A percentile compares a stretch with the other conserved stretches of the same genome.
Conservation (phyloP, 2,329 filamentous ascomycete species). For the Scytalidium sp. region DNA sequence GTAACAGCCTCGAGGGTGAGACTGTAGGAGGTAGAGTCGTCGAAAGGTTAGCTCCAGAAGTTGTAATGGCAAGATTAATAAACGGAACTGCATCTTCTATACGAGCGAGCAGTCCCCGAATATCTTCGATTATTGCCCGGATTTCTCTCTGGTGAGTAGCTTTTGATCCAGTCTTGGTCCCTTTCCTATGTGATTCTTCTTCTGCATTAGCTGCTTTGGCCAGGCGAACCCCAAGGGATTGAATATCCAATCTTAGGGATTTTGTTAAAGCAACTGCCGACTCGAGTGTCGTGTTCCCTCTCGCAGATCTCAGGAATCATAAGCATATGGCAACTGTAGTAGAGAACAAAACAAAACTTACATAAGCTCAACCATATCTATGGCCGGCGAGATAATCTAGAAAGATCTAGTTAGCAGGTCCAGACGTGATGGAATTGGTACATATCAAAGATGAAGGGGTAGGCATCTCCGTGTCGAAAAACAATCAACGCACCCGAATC, state of each 20-base stretch:
- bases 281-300: conserved; percentile 78
- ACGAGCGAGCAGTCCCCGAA: conserved; percentile 68
- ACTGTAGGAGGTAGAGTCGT: conserved; percentile 77
- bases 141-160: conserved; percentile 63
- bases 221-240: conserved; percentile 72
- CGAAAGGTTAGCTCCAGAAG: conserved; percentile 84
- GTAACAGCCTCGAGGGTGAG: conserved; percentile 84
- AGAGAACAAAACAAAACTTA: conserved; percentile 33
- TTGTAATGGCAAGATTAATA: conserved; percentile 90
- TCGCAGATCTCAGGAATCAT: conserved; percentile 51
- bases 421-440: neutral
- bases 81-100: conserved; percentile 92
- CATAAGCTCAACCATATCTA: conserved; percentile 91
- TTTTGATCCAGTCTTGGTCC: conserved; percentile 43
- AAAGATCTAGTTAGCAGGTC: conserved; percentile 1
- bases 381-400: conserved; percentile 82
- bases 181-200: conserved; percentile 45
- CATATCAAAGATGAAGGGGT: neutral
- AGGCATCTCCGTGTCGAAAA: no score
- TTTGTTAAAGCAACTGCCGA: conserved; percentile 82
- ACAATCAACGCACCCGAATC: conserved; percentile 60
- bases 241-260: conserved; percentile 78
- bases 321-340: conserved; percentile 30
- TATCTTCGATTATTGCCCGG: conserved; percentile 67
- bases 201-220: conserved; percentile 65